Conservation (phyloP, 2,329 filamentous ascomycete species). For the Lasiodiplodia citricola region DNA sequence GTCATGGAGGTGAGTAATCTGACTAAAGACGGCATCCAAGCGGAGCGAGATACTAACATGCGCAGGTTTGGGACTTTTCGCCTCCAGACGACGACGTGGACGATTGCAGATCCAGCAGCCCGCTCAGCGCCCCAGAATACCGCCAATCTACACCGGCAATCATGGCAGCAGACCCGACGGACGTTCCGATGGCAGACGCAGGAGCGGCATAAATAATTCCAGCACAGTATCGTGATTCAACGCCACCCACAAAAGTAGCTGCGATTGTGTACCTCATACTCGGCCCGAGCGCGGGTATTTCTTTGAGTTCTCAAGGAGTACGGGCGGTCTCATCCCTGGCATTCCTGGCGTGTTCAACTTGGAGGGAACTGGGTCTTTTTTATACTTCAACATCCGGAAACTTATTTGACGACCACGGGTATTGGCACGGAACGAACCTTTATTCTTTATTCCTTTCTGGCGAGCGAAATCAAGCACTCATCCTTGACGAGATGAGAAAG, state of each 20-base stretch:
- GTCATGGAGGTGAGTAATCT: slow-evolving; percentile 86
- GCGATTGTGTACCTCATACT: slow-evolving; percentile 11
- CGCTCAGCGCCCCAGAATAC: slow-evolving; percentile 49
- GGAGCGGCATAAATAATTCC: slow-evolving; percentile 4
- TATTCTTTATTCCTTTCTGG: background rate
- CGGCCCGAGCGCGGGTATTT: background rate
- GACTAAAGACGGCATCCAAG: background rate
- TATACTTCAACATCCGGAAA: background rate
- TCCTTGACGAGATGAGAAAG: slow-evolving; percentile 20
- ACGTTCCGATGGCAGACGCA: slow-evolving; percentile 24
- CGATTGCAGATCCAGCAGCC: slow-evolving; percentile 46
- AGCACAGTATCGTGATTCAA: slow-evolving; percentile 8
- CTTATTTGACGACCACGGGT: slow-evolving; percentile 13
- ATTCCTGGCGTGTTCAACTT: slow-evolving; percentile 23
- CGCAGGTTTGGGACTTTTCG: slow-evolving; percentile 91
- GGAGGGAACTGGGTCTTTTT: background rate
- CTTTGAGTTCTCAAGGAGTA: slow-evolving; percentile 10
- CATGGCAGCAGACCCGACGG: background rate
- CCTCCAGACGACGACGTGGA: slow-evolving; percentile 71
- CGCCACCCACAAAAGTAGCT: slow-evolving; percentile 14
- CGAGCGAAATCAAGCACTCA: slow-evolving; percentile 17
- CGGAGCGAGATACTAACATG: slow-evolving; percentile 1
- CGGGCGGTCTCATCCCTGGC: slow-evolving; percentile 19
- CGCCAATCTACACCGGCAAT: slow-evolving; percentile 4
- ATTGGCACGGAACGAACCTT: slow-evolving; percentile 19